phyloP scores from a whole-genome alignment of 441 rosid species.

The Biscutella laevigata region DNA sequence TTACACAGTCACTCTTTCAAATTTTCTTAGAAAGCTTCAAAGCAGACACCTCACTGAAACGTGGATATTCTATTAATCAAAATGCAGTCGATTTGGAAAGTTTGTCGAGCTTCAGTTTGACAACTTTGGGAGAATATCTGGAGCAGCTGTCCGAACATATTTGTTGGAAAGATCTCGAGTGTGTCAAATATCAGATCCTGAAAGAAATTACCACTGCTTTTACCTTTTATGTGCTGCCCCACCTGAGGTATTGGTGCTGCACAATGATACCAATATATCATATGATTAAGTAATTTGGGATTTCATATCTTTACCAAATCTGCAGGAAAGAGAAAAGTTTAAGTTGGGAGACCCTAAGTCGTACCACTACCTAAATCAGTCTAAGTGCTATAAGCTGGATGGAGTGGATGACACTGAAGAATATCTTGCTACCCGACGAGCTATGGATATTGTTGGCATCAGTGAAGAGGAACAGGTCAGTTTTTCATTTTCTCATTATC shows the following conservation, averaged over 20 bases:
- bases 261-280: conserved; percentile 7
- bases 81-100: conserved; percentile 97
- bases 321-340: conserved; percentile 75
- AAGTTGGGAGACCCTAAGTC: conserved; percentile 66
- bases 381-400: conserved; percentile 72
- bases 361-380: conserved; percentile 89
- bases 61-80: conserved; percentile 18
- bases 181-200: conserved; percentile 97
- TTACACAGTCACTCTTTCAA: neutral
- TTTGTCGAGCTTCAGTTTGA: conserved; percentile 99
- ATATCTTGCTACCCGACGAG: conserved; percentile 96
- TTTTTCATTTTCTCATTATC: conserved; percentile 12
- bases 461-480: conserved; percentile 92
- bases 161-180: conserved; percentile 99
- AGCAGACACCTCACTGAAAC: neutral
- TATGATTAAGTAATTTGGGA: conserved; percentile 11
- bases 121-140: conserved; percentile 95
- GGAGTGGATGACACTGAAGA: conserved; percentile 88
- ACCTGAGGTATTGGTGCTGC: conserved; percentile 62
- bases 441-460: conserved; percentile 99
- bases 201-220: conserved; percentile 97
- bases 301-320: conserved; percentile 15
- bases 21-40: neutral
- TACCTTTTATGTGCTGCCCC: conserved; percentile 98
- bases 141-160: conserved; percentile 97